Evolutionary conservation across 495 filamentous ascomycete genomes (phyloP).

Genomic region (Hypomontagnella submonticulosa): DNA sequence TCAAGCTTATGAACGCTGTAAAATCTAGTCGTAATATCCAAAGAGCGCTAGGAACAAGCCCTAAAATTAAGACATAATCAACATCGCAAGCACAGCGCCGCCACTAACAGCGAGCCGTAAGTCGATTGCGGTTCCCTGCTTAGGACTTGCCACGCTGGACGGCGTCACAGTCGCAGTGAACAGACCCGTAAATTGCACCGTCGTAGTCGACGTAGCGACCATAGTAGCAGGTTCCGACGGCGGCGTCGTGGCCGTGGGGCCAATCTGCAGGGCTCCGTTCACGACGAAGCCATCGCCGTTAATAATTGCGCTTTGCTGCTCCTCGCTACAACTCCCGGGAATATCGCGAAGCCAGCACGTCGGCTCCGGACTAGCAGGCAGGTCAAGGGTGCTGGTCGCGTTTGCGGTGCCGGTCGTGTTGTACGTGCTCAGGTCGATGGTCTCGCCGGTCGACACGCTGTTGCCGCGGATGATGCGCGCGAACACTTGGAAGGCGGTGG

Average conservation of each 20-base stretch:
- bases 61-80: not conserved
- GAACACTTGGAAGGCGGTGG: constrained; percentile 70
- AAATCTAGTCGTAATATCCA: too few species aligned
- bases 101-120: constrained; percentile 8
- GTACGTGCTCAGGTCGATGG: constrained; percentile 61
- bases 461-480: constrained; percentile 68
- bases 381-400: constrained; percentile 56
- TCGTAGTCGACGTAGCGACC: constrained; percentile 43
- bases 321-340: constrained; percentile 59
- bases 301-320: constrained; percentile 58
- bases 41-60: not conserved
- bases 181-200: constrained; percentile 40
- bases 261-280: constrained; percentile 65
- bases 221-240: constrained; percentile 8
- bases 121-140: not conserved
- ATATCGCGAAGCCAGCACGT: constrained; percentile 70
- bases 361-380: constrained; percentile 54
- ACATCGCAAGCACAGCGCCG: constrained; percentile 9
- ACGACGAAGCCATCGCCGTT: constrained; percentile 57
- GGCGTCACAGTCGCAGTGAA: constrained; percentile 46
- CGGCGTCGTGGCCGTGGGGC: constrained; percentile 46
- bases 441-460: constrained; percentile 69
- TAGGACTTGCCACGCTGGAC: constrained; percentile 23
- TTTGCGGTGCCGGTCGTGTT: constrained; percentile 63
- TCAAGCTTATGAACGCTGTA: too few species aligned